A percentile compares a stretch with the other conserved stretches of the same genome.
Conservation (phyloP, 148 eudicot genomes). For the Suaeda aralocaspica region DNA sequence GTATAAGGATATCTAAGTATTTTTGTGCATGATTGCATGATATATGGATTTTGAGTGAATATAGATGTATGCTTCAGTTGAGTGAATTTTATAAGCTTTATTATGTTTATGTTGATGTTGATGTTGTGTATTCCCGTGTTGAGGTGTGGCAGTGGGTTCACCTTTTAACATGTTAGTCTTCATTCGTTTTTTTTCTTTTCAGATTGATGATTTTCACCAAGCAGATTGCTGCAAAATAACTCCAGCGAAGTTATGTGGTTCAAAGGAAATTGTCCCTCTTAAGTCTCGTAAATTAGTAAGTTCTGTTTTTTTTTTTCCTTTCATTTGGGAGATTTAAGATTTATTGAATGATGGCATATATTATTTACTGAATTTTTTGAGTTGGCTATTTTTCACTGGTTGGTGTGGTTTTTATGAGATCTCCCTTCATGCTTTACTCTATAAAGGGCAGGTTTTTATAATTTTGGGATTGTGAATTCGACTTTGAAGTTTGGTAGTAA, state of each 20-base stretch:
- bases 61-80: background rate
- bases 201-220: constrained; percentile 68
- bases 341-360: no score
- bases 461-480: no score
- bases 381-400: no score
- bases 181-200: constrained; percentile 29
- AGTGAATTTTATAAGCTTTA: background rate
- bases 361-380: no score
- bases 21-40: no score
- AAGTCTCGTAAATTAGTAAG: constrained; percentile 54
- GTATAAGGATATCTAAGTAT: no score
- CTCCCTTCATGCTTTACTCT: no score
- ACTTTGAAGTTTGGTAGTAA: no score
- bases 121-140: background rate
- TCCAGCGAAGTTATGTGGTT: constrained; percentile 85
- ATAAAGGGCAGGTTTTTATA: no score
- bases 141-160: background rate
- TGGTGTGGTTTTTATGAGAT: no score
- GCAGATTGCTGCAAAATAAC: constrained; percentile 86
- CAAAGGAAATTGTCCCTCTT: constrained; percentile 83
- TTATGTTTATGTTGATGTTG: background rate
- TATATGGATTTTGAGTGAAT: background rate
- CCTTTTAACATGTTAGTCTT: background rate
- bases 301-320: background rate
- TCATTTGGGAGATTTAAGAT: background rate